Evolutionary conservation across 768 basidiomycete species (phyloP).

Genomic region (Pisolithus albus): DNA sequence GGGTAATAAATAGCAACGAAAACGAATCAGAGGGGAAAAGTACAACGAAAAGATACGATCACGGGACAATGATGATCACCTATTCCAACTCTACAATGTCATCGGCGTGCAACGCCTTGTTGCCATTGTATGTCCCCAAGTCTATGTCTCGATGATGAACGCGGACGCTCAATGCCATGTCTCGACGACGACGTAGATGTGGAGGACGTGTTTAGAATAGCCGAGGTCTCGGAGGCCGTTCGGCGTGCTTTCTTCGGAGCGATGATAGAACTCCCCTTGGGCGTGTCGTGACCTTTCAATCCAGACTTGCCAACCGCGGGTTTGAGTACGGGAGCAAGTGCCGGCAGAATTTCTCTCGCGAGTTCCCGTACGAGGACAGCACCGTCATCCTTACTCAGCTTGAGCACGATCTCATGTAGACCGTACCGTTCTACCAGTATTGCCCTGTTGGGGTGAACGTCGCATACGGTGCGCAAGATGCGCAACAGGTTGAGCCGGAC

Average conservation of each 20-base stretch:
- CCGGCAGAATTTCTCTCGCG: constrained; percentile 78
- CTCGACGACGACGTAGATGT: constrained; percentile 16
- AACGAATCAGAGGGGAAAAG: constrained; percentile 14
- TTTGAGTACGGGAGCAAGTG: constrained; percentile 63
- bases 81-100: constrained; percentile 11
- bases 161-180: constrained; percentile 29
- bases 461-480: constrained; percentile 78
- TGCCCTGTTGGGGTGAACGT: constrained; percentile 80
- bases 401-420: constrained; percentile 71
- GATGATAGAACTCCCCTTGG: constrained; percentile 34
- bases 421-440: constrained; percentile 80
- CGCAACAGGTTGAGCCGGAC: constrained; percentile 86
- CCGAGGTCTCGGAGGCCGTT: constrained; percentile 62
- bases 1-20: constrained; percentile 9
- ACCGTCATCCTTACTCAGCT: constrained; percentile 76
- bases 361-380: constrained; percentile 89
- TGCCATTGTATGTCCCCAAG: constrained; percentile 64
- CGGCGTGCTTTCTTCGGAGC: constrained; percentile 63
- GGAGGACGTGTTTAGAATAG: constrained; percentile 21
- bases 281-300: constrained; percentile 29
- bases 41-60: not conserved
- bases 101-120: constrained; percentile 16
- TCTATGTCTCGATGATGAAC: constrained; percentile 41
- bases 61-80: not conserved
- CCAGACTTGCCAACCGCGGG: constrained; percentile 35